Evolutionary conservation across 768 basidiomycete species (phyloP).

Genomic region (Collybiopsis luxurians): DNA sequence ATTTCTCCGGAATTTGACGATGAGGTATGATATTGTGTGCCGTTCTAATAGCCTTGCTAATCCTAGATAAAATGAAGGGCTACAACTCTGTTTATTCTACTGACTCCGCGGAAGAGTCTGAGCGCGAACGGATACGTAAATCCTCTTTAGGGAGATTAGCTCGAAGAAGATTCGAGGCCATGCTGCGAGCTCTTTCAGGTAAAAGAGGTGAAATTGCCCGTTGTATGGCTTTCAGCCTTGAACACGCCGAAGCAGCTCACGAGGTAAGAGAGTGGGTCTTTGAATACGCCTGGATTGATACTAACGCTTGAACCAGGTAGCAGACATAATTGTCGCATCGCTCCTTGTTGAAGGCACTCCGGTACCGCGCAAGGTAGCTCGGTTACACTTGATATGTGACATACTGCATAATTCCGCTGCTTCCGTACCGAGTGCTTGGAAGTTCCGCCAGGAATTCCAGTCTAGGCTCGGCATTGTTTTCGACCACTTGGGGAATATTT

Average conservation of each 20-base stretch:
- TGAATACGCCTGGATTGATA: neutral
- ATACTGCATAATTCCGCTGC: conserved; percentile 97
- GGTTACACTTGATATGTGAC: conserved; percentile 94
- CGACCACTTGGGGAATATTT: conserved; percentile 91
- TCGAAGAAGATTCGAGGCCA: conserved; percentile 81
- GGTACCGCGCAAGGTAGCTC: conserved; percentile 95
- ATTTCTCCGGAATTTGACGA: conserved; percentile 77
- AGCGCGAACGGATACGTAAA: conserved; percentile 79
- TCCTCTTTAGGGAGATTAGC: conserved; percentile 77
- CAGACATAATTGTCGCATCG: conserved; percentile 87
- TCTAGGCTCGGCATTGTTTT: conserved; percentile 89
- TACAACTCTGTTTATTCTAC: conserved; percentile 88
- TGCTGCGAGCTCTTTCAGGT: conserved; percentile 85
- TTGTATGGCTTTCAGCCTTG: conserved; percentile 96
- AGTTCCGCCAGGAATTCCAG: conserved; percentile 94
- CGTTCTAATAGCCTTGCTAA: neutral
- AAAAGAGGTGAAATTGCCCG: conserved; percentile 88
- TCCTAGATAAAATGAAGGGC: conserved; percentile 44
- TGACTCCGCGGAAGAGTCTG: conserved; percentile 93
- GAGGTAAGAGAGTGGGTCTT: conserved; percentile 50
- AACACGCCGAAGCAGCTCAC: conserved; percentile 93
- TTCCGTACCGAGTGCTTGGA: conserved; percentile 94
- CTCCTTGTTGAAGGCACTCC: conserved; percentile 88
- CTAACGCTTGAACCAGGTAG: conserved; percentile 50
- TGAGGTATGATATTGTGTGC: conserved; percentile 48